A percentile compares a stretch with the other conserved stretches of the same genome.
These are phyloP conservation scores for Aureobasidium sp. DNA, from an alignment of 2,329 filamentous ascomycete genomes.

Conservation along the genomic window DNA sequence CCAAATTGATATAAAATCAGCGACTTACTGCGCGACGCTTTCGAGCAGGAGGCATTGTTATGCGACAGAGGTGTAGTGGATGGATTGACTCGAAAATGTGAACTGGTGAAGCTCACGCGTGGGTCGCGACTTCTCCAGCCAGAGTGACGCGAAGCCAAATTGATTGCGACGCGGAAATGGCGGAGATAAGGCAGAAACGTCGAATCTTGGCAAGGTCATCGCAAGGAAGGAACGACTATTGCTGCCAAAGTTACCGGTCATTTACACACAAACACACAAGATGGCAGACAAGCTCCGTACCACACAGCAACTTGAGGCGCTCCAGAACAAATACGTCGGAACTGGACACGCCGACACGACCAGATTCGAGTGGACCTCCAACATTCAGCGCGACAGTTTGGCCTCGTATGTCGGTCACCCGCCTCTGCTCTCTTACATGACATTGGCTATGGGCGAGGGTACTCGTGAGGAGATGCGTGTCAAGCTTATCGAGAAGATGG, in stretches of 20 bases:
- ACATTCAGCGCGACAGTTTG: constrained; percentile 90
- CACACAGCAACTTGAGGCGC: constrained; percentile 92
- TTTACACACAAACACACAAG: background rate
- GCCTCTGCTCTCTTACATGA: constrained; percentile 78
- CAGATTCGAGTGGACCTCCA: constrained; percentile 94
- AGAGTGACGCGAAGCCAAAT: constrained; percentile 2
- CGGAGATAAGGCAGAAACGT: background rate
- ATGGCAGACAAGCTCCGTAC: constrained; percentile 94
- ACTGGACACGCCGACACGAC: constrained; percentile 95
- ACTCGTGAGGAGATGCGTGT: constrained; percentile 66
- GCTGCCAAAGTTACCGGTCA: background rate
- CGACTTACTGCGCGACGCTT: constrained; percentile 24
- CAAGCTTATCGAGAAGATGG: constrained; percentile 68
- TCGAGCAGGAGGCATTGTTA: constrained; percentile 10
- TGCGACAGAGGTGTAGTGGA: background rate
- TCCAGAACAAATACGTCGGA: constrained; percentile 91
- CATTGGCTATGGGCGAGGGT: constrained; percentile 79
- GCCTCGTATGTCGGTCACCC: constrained; percentile 85
- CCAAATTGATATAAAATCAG: no score
- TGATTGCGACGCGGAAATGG: background rate
- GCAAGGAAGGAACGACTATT: background rate
- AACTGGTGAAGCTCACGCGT: background rate
- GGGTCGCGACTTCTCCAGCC: background rate
- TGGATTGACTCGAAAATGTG: background rate
- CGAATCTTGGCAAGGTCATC: background rate